Base-by-base conservation (phyloP, 2,329 filamentous ascomycete genomes). In the Zymoseptoria crescenta region DNA sequence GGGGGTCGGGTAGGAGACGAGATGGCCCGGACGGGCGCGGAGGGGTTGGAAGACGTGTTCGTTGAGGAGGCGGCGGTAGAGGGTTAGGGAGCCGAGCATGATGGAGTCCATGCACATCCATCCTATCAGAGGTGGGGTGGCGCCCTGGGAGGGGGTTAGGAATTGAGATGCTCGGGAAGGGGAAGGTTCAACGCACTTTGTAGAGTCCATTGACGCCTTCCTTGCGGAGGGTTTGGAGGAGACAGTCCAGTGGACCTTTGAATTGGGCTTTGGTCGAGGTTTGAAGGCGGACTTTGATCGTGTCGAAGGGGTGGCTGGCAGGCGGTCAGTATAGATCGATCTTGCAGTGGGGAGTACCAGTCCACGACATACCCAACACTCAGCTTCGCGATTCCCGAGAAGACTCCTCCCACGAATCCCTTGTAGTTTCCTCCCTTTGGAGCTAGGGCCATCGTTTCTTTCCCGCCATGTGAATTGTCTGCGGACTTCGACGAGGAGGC, bases 31-130 rank as follows among this genome's bases (percentile, higher is more conserved):
- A 24, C 62, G 61, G 20, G 66, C 64, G 54, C 66, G 64, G 28
- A 69, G 59, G 77, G 84, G 66, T 80, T 81, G 71, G 76, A 94
- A 96, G 68, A 96, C 77, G 67, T 91, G 83, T 70, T 94, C 87
- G 64, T 88, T 87, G 16, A 97, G 79, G 52, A 96, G 74, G 53
- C 89, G 87, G 45, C 93, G 88, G 78, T 97, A 97, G 54, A 96
- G 83, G 24, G 89, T 96, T 65, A 99, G 79, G 19, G 89, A 95
- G 49, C 94, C 94, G 35, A 97, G 83, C 92, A 97, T 96, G 77
- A 87, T 73, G 57, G 82, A 85, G 77, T 99, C 94, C 93, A 97
- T 97, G 70, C 95, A 90, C 88, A 97, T 96, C 94, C 94, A 97
- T 68, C 94, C 94, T 55, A 96, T 85, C 54, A 97, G 80, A 56